Evolutionary conservation across 257 asterid genomes (phyloP).

Genomic region (Fraxinus cuspidata): DNA sequence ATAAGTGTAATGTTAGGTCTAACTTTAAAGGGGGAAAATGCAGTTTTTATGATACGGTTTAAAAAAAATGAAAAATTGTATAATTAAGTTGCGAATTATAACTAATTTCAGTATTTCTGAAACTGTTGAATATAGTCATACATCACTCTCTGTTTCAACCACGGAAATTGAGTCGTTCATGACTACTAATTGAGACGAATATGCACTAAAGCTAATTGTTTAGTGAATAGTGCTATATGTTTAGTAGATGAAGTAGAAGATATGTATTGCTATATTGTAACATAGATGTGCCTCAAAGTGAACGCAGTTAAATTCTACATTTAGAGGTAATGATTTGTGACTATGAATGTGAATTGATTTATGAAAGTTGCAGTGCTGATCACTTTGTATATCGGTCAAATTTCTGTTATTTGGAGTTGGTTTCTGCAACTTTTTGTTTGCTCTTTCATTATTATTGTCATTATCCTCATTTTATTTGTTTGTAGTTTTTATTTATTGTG

Average conservation of each 20-base stretch:
- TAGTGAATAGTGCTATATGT: neutral
- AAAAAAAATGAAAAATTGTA: neutral
- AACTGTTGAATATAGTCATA: too few species aligned
- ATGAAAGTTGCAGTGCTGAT: too few species aligned
- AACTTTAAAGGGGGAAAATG: too few species aligned
- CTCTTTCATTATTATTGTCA: neutral
- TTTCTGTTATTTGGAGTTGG: neutral
- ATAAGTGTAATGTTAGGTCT: neutral
- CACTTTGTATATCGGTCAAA: neutral
- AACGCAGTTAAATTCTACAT: neutral
- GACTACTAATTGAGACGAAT: neutral
- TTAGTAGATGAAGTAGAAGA: neutral
- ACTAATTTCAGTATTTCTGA: too few species aligned
- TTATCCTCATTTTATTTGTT: neutral
- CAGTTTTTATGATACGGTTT: neutral
- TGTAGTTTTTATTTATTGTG: too few species aligned
- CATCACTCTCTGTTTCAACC: neutral
- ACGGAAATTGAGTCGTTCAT: neutral
- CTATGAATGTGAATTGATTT: neutral
- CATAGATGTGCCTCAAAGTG: neutral
- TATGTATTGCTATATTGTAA: neutral
- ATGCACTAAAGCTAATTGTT: neutral
- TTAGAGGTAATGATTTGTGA: neutral
- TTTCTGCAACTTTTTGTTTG: neutral
- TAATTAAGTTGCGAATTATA: too few species aligned